Conservation (phyloP, 2,329 filamentous ascomycete genomes). For the Sporothrix curviconia region DNA sequence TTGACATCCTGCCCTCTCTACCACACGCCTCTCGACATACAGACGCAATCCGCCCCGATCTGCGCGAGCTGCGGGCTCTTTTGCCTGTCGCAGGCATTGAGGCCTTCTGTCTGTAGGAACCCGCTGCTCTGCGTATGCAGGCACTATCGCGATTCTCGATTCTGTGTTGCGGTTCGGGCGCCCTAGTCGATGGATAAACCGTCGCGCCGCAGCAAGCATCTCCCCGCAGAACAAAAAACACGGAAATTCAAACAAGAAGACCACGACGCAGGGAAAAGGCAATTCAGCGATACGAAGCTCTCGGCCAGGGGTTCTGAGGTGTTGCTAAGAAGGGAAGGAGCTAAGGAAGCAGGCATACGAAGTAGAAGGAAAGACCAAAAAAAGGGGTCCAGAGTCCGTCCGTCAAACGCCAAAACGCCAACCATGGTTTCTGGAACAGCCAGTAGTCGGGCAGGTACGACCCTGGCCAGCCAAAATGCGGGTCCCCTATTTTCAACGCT, state of each 20-base stretch:
- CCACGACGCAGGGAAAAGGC: too few species aligned
- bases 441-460: slow-evolving; percentile 10
- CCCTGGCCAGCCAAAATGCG: slow-evolving; percentile 22
- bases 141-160: too few species aligned
- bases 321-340: slow-evolving; percentile 1
- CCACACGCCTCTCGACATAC: neutral
- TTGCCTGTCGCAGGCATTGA: too few species aligned
- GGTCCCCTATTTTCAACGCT: slow-evolving; percentile 25
- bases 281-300: neutral
- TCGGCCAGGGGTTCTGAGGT: neutral
- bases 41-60: neutral
- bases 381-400: slow-evolving; percentile 1
- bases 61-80: too few species aligned
- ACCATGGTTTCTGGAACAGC: neutral
- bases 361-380: neutral
- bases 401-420: neutral
- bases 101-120: too few species aligned
- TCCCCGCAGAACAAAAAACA: neutral
- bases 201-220: too few species aligned
- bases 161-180: too few species aligned
- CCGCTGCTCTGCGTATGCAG: too few species aligned
- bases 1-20: neutral
- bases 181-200: too few species aligned
- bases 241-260: neutral
- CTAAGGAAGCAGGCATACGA: neutral